Evolutionary conservation across 306 rosid genomes (phyloP).

Genomic region (Gastrolobium villosum): DNA sequence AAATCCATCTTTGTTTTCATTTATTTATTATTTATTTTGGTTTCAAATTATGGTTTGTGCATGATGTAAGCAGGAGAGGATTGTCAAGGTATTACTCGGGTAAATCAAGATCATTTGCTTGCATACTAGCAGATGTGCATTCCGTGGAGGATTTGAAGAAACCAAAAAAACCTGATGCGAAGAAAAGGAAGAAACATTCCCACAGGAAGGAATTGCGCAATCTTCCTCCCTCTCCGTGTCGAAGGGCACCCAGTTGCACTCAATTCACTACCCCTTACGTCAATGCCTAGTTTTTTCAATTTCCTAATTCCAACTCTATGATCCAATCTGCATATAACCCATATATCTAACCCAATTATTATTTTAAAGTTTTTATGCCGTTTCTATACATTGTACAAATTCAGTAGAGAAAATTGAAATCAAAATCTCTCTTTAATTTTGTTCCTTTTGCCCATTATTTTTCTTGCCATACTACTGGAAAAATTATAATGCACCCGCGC

Average conservation of each 20-base stretch:
- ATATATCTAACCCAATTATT: slow-evolving; percentile 13
- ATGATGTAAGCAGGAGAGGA: slow-evolving; percentile 53
- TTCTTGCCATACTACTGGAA: neutral
- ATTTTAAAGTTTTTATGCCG: neutral
- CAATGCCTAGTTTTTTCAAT: slow-evolving; percentile 48
- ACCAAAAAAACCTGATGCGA: slow-evolving; percentile 63
- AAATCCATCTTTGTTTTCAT: neutral
- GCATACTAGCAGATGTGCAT: slow-evolving; percentile 70
- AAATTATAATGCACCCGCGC: neutral
- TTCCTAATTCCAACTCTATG: neutral
- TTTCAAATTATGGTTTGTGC: neutral
- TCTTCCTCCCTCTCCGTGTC: slow-evolving; percentile 58
- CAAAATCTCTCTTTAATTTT: neutral
- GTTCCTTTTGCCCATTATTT: neutral
- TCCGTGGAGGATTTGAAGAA: slow-evolving; percentile 80
- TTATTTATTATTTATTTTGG: neutral
- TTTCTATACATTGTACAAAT: slow-evolving; percentile 9
- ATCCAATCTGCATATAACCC: neutral
- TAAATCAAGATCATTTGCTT: slow-evolving; percentile 82
- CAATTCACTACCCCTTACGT: slow-evolving; percentile 63
- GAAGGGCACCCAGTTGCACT: slow-evolving; percentile 64
- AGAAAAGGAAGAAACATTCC: slow-evolving; percentile 73
- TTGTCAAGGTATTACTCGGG: slow-evolving; percentile 88
- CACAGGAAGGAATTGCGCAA: slow-evolving; percentile 51
- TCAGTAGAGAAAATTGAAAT: slow-evolving; percentile 13